Percentiles rank a stretch among this genome's conserved stretches.
Evolutionary conservation across 2,329 filamentous ascomycete species (phyloP).

Genomic region (Harringtonia aguacate): DNA sequence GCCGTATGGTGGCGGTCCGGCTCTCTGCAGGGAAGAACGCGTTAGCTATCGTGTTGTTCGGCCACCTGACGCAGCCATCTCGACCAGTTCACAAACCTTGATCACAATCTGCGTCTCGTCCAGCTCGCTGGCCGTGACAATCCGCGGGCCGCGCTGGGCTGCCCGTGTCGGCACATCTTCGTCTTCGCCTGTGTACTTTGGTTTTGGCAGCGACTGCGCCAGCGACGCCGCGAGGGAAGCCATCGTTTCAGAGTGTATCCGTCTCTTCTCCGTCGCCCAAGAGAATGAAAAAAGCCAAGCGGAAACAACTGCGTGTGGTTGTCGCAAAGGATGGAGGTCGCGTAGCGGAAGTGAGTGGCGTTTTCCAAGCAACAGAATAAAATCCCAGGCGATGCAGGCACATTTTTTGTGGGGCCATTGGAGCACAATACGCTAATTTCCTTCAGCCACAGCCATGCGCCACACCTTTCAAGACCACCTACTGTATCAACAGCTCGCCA

Average conservation of each 20-base stretch:
- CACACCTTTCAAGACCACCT: too few species aligned
- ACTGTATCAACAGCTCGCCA: too few species aligned
- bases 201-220: conserved; percentile 72
- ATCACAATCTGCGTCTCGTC: conserved; percentile 80
- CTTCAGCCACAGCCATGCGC: too few species aligned
- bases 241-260: too few species aligned
- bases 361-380: too few species aligned
- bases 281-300: background rate
- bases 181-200: conserved; percentile 82
- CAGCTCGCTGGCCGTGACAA: conserved; percentile 68
- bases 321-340: background rate
- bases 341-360: background rate
- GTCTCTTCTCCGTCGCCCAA: too few species aligned
- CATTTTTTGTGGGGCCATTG: too few species aligned
- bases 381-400: too few species aligned
- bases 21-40: conserved; percentile 39
- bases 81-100: too few species aligned
- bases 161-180: conserved; percentile 65
- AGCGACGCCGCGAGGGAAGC: conserved; percentile 61
- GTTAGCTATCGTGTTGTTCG: conserved; percentile 5
- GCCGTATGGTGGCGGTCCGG: conserved; percentile 79
- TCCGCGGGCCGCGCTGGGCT: conserved; percentile 69
- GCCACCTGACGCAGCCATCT: conserved; percentile 14
- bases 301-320: background rate
- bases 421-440: too few species aligned